A percentile compares a stretch with the other conserved stretches of the same genome.
These are phyloP conservation scores for Penicillium sp. DNA, from an alignment of 2,329 filamentous ascomycete genomes.

Conservation along the genomic window DNA sequence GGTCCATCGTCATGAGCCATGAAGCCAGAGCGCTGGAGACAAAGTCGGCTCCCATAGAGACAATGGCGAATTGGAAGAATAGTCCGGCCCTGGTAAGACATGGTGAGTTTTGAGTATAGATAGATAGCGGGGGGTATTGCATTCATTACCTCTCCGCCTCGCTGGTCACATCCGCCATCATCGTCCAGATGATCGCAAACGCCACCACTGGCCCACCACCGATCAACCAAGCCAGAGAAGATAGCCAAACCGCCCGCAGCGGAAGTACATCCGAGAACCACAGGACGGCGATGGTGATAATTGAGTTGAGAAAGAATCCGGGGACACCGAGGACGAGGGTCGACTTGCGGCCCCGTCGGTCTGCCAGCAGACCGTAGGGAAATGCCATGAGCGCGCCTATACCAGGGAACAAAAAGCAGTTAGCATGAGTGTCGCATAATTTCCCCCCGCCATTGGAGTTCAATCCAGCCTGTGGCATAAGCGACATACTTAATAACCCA, in stretches of 20 bases:
- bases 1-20: slow-evolving; percentile 48
- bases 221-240: slow-evolving; percentile 53
- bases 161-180: slow-evolving; percentile 58
- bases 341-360: slow-evolving; percentile 55
- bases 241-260: slow-evolving; percentile 56
- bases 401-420: slow-evolving; percentile 26
- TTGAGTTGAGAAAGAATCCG: slow-evolving; percentile 47
- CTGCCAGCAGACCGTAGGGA: slow-evolving; percentile 57
- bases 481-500: slow-evolving; percentile 45
- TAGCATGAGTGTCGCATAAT: background rate
- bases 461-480: background rate
- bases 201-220: slow-evolving; percentile 57
- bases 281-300: slow-evolving; percentile 42
- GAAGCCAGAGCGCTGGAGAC: slow-evolving; percentile 48
- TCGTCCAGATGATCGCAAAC: slow-evolving; percentile 56
- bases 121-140: background rate
- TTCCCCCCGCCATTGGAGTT: background rate
- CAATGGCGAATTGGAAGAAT: slow-evolving; percentile 50
- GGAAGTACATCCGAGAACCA: slow-evolving; percentile 51
- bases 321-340: slow-evolving; percentile 52
- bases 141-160: slow-evolving; percentile 49
- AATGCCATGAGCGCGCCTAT: slow-evolving; percentile 55
- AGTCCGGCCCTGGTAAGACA: slow-evolving; percentile 41
- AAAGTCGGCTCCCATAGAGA: slow-evolving; percentile 49
- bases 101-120: slow-evolving; percentile 4